These are phyloP conservation scores for Sphagnum magellanicum DNA, from an alignment of 228 moss, liverwort and hornwort species.

Conservation along the genomic window DNA sequence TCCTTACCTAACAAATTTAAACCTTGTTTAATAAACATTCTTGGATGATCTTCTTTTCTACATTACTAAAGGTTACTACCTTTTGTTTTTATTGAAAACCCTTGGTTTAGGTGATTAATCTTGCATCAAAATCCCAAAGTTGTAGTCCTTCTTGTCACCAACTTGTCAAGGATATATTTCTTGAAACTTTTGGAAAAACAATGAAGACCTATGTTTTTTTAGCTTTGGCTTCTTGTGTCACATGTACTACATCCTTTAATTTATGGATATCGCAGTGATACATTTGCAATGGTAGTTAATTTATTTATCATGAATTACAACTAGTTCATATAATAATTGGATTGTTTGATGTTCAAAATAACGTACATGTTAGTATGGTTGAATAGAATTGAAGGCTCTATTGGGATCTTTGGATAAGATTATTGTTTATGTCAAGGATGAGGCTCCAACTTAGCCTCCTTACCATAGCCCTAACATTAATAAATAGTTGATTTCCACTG, in stretches of 20 bases:
- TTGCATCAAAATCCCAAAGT: conserved; percentile 38
- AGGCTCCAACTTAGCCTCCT: background rate
- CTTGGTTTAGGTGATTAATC: conserved; percentile 39
- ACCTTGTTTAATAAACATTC: conserved; percentile 42
- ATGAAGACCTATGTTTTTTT: conserved; percentile 44
- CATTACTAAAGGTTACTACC: conserved; percentile 27
- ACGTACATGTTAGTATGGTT: conserved; percentile 20
- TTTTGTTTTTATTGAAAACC: conserved; percentile 28
- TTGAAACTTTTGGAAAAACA: conserved; percentile 39
- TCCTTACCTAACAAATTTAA: conserved; percentile 27
- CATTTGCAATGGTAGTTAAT: conserved; percentile 38
- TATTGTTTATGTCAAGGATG: conserved; percentile 31
- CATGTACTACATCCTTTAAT: conserved; percentile 32
- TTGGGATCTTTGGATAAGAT: conserved; percentile 29
- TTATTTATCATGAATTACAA: conserved; percentile 33
- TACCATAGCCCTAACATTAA: conserved; percentile 15
- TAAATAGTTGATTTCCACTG: conserved; percentile 29
- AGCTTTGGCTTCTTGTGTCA: conserved; percentile 27
- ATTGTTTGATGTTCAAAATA: conserved; percentile 38
- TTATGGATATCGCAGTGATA: conserved; percentile 40
- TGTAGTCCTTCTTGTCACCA: conserved; percentile 36
- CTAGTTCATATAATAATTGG: conserved; percentile 42
- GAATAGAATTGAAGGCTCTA: conserved; percentile 33
- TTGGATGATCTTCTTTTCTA: conserved; percentile 47
- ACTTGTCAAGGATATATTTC: conserved; percentile 44